phyloP scores from a whole-genome alignment of 2,329 filamentous ascomycete species.

The Claviceps sp. region DNA sequence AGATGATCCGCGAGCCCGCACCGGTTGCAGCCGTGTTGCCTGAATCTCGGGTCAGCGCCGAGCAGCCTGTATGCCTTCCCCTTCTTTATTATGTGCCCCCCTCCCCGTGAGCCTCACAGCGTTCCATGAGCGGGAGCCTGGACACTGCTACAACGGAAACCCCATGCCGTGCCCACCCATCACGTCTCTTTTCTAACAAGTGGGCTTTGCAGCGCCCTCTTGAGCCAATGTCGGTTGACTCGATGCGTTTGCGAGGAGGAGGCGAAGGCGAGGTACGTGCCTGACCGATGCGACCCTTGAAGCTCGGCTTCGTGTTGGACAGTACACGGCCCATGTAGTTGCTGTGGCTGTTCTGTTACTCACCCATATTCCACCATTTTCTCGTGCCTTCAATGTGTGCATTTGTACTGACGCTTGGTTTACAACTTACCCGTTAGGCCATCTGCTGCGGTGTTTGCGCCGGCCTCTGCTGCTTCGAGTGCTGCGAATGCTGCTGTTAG shows the following conservation, averaged over 20 bases:
- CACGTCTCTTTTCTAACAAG: no score
- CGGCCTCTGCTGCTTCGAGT: conserved; percentile 27
- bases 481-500: conserved; percentile 23
- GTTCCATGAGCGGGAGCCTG: no score
- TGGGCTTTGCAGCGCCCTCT: conserved; percentile 15
- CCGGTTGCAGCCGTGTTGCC: conserved; percentile 15
- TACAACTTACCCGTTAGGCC: conserved; percentile 14
- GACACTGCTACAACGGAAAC: no score
- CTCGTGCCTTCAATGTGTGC: background rate
- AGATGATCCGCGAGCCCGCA: conserved; percentile 21
- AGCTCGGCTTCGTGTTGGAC: no score
- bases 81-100: background rate
- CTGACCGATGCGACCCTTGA: no score
- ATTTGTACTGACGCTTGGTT: background rate
- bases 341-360: no score
- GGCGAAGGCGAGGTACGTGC: conserved; percentile 21
- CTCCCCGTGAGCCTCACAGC: no score
- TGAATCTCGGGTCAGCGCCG: conserved; percentile 13
- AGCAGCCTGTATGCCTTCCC: conserved; percentile 21
- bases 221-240: conserved; percentile 22
- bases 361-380: no score
- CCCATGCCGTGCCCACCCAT: no score
- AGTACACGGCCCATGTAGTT: no score
- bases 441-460: conserved; percentile 28
- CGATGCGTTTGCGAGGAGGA: conserved; percentile 20